phyloP scores from a whole-genome alignment of 169 alveolate species.

The Plasmodium cynomolgi region DNA sequence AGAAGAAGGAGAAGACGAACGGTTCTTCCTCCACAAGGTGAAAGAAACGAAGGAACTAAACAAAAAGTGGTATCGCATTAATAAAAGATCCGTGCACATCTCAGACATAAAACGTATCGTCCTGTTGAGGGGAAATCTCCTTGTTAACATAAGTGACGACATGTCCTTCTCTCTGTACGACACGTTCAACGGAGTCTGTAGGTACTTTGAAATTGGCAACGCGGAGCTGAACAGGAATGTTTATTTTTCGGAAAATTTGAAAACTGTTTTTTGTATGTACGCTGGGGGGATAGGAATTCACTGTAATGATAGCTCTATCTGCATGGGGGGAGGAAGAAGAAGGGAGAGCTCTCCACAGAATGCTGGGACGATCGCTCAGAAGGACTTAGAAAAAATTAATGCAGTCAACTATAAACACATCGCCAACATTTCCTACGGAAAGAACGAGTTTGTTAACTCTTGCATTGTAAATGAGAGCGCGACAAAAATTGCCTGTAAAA shows the following conservation, averaged over 20 bases:
- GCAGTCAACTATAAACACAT: conserved; percentile 1
- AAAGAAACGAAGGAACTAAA: conserved; percentile 3
- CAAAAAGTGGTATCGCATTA: conserved; percentile 17
- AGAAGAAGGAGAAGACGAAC: neutral
- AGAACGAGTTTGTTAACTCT: conserved; percentile 14
- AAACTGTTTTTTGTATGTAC: conserved; percentile 20
- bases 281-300: conserved; percentile 13
- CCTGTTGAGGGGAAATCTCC: neutral
- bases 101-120: conserved; percentile 43
- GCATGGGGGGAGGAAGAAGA: neutral
- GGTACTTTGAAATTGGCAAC: neutral
- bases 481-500: conserved; percentile 30
- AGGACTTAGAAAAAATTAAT: neutral
- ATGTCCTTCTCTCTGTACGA: conserved; percentile 21
- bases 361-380: neutral
- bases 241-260: neutral
- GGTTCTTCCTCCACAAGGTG: conserved; percentile 4
- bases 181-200: neutral
- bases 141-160: conserved; percentile 55
- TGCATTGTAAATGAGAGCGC: neutral
- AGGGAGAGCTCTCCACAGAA: neutral
- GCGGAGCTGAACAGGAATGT: neutral
- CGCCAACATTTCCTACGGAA: conserved; percentile 18
- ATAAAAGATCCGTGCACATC: conserved; percentile 22
- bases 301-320: neutral